A percentile compares a stretch with the other conserved stretches of the same genome.
phyloP scores from a whole-genome alignment of 371 early-diverging fungal species.

The Nematocida ausubeli region DNA sequence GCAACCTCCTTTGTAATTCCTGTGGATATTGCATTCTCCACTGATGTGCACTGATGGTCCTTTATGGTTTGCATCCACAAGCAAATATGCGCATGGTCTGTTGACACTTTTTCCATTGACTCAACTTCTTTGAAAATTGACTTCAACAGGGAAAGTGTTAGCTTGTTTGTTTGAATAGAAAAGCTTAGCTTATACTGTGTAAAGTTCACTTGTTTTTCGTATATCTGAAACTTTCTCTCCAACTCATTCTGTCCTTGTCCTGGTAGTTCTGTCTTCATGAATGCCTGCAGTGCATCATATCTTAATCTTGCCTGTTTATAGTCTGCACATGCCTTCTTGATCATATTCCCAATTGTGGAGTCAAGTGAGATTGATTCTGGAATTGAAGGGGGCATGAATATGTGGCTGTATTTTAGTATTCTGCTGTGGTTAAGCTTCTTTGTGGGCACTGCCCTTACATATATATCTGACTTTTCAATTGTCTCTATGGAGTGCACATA shows the following conservation, averaged over 20 bases:
- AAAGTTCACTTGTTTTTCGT: constrained; percentile 47
- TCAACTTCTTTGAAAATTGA: constrained; percentile 36
- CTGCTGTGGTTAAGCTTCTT: constrained; percentile 36
- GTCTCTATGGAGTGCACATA: constrained; percentile 43
- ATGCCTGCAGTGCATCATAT: neutral
- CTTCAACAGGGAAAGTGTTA: constrained; percentile 12
- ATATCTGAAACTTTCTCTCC: constrained; percentile 42
- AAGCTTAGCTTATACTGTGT: constrained; percentile 41
- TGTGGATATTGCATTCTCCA: constrained; percentile 1
- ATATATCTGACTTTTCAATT: constrained; percentile 29
- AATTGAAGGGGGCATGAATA: constrained; percentile 30
- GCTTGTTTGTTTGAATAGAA: constrained; percentile 32
- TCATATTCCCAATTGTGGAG: neutral
- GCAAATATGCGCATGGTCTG: neutral
- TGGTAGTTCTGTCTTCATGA: neutral
- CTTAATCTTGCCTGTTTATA: constrained; percentile 38
- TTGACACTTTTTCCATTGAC: constrained; percentile 6
- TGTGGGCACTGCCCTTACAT: constrained; percentile 8
- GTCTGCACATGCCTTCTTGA: constrained; percentile 34
- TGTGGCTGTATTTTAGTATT: constrained; percentile 40
- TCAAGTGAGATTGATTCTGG: neutral
- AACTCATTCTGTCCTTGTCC: neutral
- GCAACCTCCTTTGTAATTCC: constrained; percentile 12
- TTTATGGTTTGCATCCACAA: constrained; percentile 1
- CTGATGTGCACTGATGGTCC: constrained; percentile 20